phyloP scores from a whole-genome alignment of 169 alveolate species.

The Eimeria sp. region DNA sequence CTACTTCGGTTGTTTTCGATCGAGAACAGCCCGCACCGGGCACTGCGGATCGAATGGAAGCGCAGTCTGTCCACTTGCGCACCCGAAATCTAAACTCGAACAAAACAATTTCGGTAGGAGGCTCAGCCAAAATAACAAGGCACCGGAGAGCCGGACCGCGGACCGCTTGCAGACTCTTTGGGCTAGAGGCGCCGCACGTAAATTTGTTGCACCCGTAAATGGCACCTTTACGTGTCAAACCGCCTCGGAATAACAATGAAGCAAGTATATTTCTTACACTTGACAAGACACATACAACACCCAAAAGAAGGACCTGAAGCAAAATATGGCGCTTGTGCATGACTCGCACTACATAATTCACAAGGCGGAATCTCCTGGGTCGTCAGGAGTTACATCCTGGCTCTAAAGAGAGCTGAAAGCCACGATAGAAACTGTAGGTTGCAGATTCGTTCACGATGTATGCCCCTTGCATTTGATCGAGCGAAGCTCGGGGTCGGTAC shows the following conservation, averaged over 20 bases:
- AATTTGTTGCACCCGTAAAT: background rate
- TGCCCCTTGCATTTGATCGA: background rate
- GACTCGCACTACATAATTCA: background rate
- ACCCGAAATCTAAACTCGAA: too few species aligned
- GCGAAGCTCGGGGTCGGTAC: background rate
- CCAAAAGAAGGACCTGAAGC: background rate
- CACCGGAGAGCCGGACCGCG: too few species aligned
- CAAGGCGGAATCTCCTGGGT: background rate
- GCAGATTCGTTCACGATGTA: background rate
- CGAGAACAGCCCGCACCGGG: too few species aligned
- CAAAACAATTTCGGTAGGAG: too few species aligned
- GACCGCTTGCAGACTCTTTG: too few species aligned
- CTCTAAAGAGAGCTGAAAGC: background rate
- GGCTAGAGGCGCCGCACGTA: background rate
- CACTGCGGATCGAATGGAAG: too few species aligned
- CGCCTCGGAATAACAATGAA: background rate
- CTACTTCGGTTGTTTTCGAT: too few species aligned
- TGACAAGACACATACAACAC: background rate
- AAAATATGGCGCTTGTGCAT: background rate
- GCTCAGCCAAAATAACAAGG: too few species aligned
- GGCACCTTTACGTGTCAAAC: background rate
- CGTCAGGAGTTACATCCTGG: background rate
- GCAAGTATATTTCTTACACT: background rate
- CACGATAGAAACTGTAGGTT: background rate
- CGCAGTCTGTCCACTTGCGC: too few species aligned